These are phyloP conservation scores for Pseudogymnoascus sp. DNA, from an alignment of 2,329 filamentous ascomycete genomes.

Conservation along the genomic window DNA sequence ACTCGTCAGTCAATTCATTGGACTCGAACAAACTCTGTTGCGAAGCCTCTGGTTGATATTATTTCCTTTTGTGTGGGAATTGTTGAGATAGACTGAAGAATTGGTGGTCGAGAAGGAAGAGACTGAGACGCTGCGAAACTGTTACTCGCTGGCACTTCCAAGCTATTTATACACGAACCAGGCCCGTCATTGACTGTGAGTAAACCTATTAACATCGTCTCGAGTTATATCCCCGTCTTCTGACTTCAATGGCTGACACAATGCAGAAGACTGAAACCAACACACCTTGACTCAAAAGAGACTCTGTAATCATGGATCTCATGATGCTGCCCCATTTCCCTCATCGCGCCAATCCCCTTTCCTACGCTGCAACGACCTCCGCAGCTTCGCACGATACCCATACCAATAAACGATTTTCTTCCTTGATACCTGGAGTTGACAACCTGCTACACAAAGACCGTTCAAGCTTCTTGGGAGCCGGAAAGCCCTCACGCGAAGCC, in stretches of 20 bases:
- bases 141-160: background rate
- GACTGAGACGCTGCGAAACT: conserved; percentile 2
- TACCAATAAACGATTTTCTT: conserved; percentile 9
- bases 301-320: conserved; percentile 7
- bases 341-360: background rate
- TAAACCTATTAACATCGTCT: background rate
- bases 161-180: background rate
- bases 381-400: conserved; percentile 9
- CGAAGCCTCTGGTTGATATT: background rate
- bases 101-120: background rate
- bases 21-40: conserved; percentile 9
- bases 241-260: background rate
- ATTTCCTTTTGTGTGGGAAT: background rate
- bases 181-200: conserved; percentile 1
- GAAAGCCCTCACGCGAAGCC: background rate
- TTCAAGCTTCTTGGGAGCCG: background rate
- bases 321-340: background rate
- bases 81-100: conserved; percentile 3
- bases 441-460: conserved; percentile 4
- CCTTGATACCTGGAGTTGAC: background rate
- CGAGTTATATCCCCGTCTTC: background rate
- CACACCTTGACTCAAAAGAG: background rate
- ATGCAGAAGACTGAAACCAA: conserved; percentile 3
- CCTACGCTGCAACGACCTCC: background rate
- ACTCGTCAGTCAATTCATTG: conserved; percentile 4